Conservation (phyloP, 2,329 filamentous ascomycete genomes). For the Cladophialophora chaetospira region DNA sequence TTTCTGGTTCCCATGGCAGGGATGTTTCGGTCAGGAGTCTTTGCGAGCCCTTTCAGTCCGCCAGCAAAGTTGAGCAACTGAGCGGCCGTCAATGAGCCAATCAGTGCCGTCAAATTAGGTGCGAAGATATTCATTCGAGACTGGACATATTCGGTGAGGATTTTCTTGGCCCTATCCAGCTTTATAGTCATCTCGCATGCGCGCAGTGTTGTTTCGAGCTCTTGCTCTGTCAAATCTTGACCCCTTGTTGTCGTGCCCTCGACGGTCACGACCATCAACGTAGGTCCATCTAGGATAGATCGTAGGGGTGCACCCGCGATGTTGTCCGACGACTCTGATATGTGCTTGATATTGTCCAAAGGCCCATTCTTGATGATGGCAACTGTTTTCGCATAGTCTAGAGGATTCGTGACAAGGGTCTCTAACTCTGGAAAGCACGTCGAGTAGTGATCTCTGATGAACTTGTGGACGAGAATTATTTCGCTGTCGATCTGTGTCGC, state of each 20-base stretch:
- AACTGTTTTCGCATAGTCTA: slow-evolving; percentile 95
- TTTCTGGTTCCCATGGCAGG: slow-evolving; percentile 89
- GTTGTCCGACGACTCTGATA: slow-evolving; percentile 78
- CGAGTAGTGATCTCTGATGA: slow-evolving; percentile 93
- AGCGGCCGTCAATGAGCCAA: slow-evolving; percentile 89
- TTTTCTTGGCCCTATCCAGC: slow-evolving; percentile 82
- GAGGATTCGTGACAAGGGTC: slow-evolving; percentile 81
- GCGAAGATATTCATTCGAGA: slow-evolving; percentile 96
- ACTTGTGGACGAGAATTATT: slow-evolving; percentile 91
- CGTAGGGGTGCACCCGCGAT: slow-evolving; percentile 73
- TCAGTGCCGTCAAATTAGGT: slow-evolving; percentile 85
- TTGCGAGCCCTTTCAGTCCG: slow-evolving; percentile 82
- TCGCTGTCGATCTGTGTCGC: slow-evolving; percentile 93
- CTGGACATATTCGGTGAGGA: slow-evolving; percentile 89
- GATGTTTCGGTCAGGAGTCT: slow-evolving; percentile 91
- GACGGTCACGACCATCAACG: slow-evolving; percentile 92
- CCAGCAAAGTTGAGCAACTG: slow-evolving; percentile 95
- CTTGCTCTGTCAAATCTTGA: slow-evolving; percentile 70
- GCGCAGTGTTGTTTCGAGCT: slow-evolving; percentile 71
- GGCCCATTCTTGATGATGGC: slow-evolving; percentile 91
- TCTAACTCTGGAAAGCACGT: slow-evolving; percentile 92
- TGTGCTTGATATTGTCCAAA: slow-evolving; percentile 79
- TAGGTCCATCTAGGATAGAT: slow-evolving; percentile 81
- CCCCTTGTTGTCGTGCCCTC: slow-evolving; percentile 91
- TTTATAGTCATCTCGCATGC: slow-evolving; percentile 88